These are phyloP conservation scores for Coemansia sp. DNA, from an alignment of 371 early-diverging fungal species.

Conservation along the genomic window DNA sequence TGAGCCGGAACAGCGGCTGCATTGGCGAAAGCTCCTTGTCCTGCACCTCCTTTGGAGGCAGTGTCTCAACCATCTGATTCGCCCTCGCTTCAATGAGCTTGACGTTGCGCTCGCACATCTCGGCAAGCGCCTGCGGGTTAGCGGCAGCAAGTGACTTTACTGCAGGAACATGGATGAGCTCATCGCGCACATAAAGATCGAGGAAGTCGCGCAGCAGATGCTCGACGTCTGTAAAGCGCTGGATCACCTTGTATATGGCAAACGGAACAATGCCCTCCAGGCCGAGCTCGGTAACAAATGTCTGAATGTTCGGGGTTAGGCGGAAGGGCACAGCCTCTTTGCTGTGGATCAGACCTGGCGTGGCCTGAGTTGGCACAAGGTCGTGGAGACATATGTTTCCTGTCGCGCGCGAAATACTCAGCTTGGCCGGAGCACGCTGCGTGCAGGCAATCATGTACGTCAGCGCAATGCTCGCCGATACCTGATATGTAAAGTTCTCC, in stretches of 20 bases:
- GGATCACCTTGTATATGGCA: conserved; percentile 76
- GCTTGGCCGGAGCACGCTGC: conserved; percentile 82
- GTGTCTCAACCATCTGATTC: conserved; percentile 38
- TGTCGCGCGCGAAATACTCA: conserved; percentile 69
- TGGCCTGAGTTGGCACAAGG: conserved; percentile 42
- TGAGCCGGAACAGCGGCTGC: conserved; percentile 67
- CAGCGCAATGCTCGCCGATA: conserved; percentile 86
- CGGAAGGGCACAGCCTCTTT: conserved; percentile 94
- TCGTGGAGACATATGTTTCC: conserved; percentile 40
- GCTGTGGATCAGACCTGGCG: conserved; percentile 52
- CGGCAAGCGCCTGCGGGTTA: conserved; percentile 39
- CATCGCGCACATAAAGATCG: conserved; percentile 70
- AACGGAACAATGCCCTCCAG: conserved; percentile 88
- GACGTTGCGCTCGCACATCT: conserved; percentile 52
- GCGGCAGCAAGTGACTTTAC: conserved; percentile 27
- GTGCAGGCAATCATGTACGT: conserved; percentile 84
- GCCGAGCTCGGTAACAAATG: conserved; percentile 87
- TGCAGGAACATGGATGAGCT: conserved; percentile 60
- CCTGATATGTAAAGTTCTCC: conserved; percentile 87
- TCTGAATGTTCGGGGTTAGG: conserved; percentile 94
- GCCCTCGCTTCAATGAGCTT: conserved; percentile 36
- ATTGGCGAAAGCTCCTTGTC: conserved; percentile 45
- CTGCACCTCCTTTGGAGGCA: conserved; percentile 41
- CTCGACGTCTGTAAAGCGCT: conserved; percentile 72
- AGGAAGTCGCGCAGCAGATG: conserved; percentile 44